phyloP scores from a whole-genome alignment of 441 rosid genomes.

The Mallotus japonicus region DNA sequence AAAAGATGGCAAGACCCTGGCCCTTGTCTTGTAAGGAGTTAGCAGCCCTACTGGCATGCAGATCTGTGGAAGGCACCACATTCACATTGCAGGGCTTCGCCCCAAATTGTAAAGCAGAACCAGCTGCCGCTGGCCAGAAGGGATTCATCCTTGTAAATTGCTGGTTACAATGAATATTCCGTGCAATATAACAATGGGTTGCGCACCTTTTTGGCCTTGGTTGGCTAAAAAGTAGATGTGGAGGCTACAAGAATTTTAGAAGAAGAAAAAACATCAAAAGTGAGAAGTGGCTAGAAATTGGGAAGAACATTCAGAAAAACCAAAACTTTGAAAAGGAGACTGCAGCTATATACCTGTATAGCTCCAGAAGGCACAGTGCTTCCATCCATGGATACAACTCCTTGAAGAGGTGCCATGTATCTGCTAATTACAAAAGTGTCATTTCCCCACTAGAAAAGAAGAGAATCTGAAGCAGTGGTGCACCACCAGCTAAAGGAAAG shows the following conservation, averaged over 20 bases:
- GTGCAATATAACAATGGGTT: slow-evolving; percentile 89
- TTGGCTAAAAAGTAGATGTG: slow-evolving; percentile 68
- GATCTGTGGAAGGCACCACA: slow-evolving; percentile 66
- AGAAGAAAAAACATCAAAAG: neutral
- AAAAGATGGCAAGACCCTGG: slow-evolving; percentile 45
- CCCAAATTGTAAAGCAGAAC: slow-evolving; percentile 76
- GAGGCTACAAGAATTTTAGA: slow-evolving; percentile 47
- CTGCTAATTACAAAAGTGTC: slow-evolving; percentile 42
- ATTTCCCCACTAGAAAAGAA: slow-evolving; percentile 11
- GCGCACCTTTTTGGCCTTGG: slow-evolving; percentile 91
- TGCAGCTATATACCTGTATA: slow-evolving; percentile 51
- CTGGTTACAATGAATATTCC: slow-evolving; percentile 68
- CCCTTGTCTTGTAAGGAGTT: slow-evolving; percentile 55
- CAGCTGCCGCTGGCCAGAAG: slow-evolving; percentile 86
- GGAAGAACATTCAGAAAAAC: neutral
- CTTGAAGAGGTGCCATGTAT: slow-evolving; percentile 87
- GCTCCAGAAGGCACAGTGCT: slow-evolving; percentile 63
- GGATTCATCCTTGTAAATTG: slow-evolving; percentile 80
- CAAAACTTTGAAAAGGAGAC: neutral
- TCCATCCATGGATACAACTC: slow-evolving; percentile 83
- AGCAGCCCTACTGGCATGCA: slow-evolving; percentile 54
- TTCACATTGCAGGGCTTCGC: slow-evolving; percentile 77
- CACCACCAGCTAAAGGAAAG: slow-evolving; percentile 5
- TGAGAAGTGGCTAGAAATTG: neutral
- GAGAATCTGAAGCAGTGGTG: slow-evolving; percentile 13